A percentile compares a stretch with the other conserved stretches of the same genome.
Conservation (phyloP, 139 green algal species). For the Zygnema circumcarinatum region DNA sequence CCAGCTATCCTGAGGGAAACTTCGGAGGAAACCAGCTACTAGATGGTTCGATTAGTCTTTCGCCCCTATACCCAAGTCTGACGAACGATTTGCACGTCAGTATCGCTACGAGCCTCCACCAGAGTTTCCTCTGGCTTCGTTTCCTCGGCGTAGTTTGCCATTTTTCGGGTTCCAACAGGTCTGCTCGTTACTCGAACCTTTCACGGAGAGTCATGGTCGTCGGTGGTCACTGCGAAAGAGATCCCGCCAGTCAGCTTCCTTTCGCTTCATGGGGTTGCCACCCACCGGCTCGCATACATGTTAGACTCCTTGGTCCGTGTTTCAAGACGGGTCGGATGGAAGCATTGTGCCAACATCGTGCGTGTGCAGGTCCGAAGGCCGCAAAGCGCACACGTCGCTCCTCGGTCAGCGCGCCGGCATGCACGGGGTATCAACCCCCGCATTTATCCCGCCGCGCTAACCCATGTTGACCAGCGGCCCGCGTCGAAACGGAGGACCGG, state of each 20-base stretch:
- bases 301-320: slow-evolving; percentile 97
- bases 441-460: slow-evolving; percentile 75
- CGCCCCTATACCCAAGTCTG: slow-evolving; percentile 95
- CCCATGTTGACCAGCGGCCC: slow-evolving; percentile 82
- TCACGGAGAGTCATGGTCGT: slow-evolving; percentile 88
- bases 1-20: slow-evolving; percentile 92
- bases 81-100: slow-evolving; percentile 97
- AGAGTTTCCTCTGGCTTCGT: slow-evolving; percentile 93
- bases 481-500: slow-evolving; percentile 45
- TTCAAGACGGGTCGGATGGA: slow-evolving; percentile 90
- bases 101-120: slow-evolving; percentile 93
- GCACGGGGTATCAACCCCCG: slow-evolving; percentile 66
- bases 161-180: slow-evolving; percentile 91
- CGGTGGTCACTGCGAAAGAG: slow-evolving; percentile 79
- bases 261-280: slow-evolving; percentile 89
- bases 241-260: slow-evolving; percentile 85
- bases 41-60: slow-evolving; percentile 99
- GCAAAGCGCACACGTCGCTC: slow-evolving; percentile 71
- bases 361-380: slow-evolving; percentile 75
- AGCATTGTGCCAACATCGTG: slow-evolving; percentile 83
- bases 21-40: slow-evolving; percentile 96
- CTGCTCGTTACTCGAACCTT: slow-evolving; percentile 89
- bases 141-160: slow-evolving; percentile 94
- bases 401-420: slow-evolving; percentile 75
- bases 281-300: slow-evolving; percentile 89